Evolutionary conservation across 1,284 basidiomycete genomes (phyloP).

Genomic region (Cutaneotrichosporon sp.): DNA sequence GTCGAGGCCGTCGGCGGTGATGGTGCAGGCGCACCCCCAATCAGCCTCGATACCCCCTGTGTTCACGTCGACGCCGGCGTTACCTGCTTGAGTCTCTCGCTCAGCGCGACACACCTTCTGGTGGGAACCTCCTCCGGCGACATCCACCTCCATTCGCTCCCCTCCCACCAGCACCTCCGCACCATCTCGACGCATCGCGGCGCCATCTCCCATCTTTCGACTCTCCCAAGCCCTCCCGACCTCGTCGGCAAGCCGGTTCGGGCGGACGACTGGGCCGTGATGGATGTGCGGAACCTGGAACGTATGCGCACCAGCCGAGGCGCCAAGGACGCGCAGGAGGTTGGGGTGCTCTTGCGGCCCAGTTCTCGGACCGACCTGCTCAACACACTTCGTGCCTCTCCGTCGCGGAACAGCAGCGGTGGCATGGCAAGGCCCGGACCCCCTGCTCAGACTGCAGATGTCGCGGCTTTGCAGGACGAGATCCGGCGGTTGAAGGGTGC

Average conservation of each 20-base stretch:
- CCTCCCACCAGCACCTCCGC: constrained; percentile 84
- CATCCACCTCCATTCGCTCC: constrained; percentile 82
- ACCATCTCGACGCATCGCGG: constrained; percentile 70
- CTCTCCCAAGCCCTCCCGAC: constrained; percentile 79
- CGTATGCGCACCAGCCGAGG: constrained; percentile 44
- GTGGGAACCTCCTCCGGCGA: constrained; percentile 71
- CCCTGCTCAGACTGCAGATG: not conserved
- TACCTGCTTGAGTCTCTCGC: constrained; percentile 71
- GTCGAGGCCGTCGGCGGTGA: constrained; percentile 74
- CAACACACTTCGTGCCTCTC: not conserved
- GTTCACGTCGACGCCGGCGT: constrained; percentile 55
- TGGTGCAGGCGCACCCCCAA: constrained; percentile 64
- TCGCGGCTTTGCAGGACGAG: constrained; percentile 68
- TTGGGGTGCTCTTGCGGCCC: constrained; percentile 32
- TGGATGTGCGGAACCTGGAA: constrained; percentile 51
- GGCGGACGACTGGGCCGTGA: constrained; percentile 38
- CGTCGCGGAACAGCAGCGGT: not conserved
- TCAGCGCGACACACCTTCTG: constrained; percentile 70
- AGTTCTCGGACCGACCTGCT: not conserved
- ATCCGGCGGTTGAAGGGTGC: constrained; percentile 65
- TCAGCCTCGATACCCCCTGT: constrained; percentile 57
- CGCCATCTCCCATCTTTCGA: constrained; percentile 70
- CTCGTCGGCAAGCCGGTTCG: constrained; percentile 60
- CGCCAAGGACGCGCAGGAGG: constrained; percentile 40
- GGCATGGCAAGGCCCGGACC: not conserved